Conservation (phyloP, 495 filamentous ascomycete species). For the Chaetomium cochliodes region DNA sequence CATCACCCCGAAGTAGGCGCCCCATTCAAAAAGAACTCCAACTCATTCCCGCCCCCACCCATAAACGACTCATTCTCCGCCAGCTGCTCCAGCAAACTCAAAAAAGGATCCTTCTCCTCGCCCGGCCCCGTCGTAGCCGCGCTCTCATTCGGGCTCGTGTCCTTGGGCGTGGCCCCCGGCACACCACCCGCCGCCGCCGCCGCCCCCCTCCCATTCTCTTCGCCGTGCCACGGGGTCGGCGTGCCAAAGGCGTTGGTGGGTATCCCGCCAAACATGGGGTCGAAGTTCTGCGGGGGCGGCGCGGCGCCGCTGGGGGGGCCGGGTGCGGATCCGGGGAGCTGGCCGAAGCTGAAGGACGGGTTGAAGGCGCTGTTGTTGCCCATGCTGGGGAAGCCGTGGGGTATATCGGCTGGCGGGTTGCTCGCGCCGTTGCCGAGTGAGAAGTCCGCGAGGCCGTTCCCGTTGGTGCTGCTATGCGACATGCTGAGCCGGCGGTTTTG, state of each 20-base stretch:
- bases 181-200: too few relatives aligned
- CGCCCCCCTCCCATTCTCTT: background rate
- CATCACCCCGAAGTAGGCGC: slow-evolving; percentile 17
- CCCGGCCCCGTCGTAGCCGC: slow-evolving; percentile 34
- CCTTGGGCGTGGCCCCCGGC: slow-evolving; percentile 41
- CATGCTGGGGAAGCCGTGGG: slow-evolving; percentile 17
- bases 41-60: slow-evolving; percentile 59
- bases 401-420: slow-evolving; percentile 1
- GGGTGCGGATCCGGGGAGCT: slow-evolving; percentile 22
- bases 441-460: slow-evolving; percentile 27
- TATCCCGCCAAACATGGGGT: slow-evolving; percentile 56
- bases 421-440: slow-evolving; percentile 20
- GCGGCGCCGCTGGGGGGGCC: slow-evolving; percentile 16
- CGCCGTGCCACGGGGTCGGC: slow-evolving; percentile 45
- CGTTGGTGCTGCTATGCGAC: slow-evolving; percentile 19
- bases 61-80: slow-evolving; percentile 67
- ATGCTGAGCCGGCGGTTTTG: slow-evolving; percentile 23
- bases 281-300: slow-evolving; percentile 47
- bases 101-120: slow-evolving; percentile 74
- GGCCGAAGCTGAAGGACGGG: slow-evolving; percentile 30
- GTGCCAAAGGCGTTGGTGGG: slow-evolving; percentile 48
- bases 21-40: slow-evolving; percentile 57
- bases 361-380: slow-evolving; percentile 24
- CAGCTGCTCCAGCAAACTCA: slow-evolving; percentile 74
- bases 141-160: slow-evolving; percentile 43